These are phyloP conservation scores for Trichopus zeylanicus DNA, from an alignment of 116 monocot genomes.

Conservation along the genomic window DNA sequence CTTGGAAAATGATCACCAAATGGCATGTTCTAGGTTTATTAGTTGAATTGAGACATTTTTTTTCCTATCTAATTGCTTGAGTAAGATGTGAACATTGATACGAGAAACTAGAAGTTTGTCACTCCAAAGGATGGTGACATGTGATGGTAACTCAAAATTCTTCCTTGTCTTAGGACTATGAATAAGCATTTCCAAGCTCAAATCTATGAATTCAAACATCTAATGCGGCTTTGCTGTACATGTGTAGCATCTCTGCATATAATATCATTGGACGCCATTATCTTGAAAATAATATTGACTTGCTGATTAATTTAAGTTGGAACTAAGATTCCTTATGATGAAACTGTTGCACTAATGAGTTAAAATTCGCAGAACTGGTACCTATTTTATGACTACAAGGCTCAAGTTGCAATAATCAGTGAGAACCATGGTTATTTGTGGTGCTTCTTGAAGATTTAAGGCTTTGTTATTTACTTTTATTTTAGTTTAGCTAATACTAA, in stretches of 20 bases:
- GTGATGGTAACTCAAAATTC: constrained; percentile 18
- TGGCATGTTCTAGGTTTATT: background rate
- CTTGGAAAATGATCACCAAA: background rate
- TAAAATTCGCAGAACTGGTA: background rate
- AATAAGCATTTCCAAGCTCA: constrained; percentile 27
- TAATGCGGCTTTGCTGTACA: constrained; percentile 89
- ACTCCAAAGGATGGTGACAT: too few relatives aligned
- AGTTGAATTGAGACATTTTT: background rate
- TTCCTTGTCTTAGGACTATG: constrained; percentile 18
- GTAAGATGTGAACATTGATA: background rate
- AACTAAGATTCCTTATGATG: background rate
- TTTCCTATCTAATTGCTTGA: background rate
- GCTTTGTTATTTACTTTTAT: background rate
- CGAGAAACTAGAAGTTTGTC: background rate
- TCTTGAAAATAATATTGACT: too few relatives aligned
- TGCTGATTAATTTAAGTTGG: too few relatives aligned
- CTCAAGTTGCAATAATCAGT: constrained; percentile 11
- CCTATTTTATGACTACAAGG: constrained; percentile 7
- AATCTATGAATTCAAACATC: constrained; percentile 80
- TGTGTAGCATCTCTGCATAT: too few relatives aligned
- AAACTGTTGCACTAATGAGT: background rate
- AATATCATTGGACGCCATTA: too few relatives aligned
- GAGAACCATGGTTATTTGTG: constrained; percentile 7
- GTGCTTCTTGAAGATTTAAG: constrained; percentile 13
- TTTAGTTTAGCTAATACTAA: constrained; percentile 1